Evolutionary conservation across 768 basidiomycete species (phyloP).

Genomic region (Paxillus involutus): DNA sequence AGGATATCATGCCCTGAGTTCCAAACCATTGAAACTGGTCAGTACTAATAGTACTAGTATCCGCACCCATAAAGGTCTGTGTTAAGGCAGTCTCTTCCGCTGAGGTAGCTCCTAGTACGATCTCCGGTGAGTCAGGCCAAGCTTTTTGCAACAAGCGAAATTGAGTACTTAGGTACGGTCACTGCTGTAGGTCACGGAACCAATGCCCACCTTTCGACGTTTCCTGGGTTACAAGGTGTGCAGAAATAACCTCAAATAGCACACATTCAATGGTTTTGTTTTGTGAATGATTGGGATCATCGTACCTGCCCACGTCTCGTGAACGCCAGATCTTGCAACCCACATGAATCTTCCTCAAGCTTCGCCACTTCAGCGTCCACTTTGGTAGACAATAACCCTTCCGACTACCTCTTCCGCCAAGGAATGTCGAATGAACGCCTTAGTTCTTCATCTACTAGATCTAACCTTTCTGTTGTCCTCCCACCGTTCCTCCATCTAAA

Average conservation of each 20-base stretch:
- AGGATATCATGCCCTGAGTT: too few relatives aligned
- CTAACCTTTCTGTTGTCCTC: slow-evolving; percentile 8
- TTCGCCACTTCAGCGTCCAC: not conserved
- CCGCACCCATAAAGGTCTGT: too few relatives aligned
- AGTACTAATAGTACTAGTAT: too few relatives aligned
- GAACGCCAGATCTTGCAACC: not conserved
- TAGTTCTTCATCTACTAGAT: slow-evolving; percentile 7
- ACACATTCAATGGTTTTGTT: not conserved
- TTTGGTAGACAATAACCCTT: not conserved
- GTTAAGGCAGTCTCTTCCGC: too few relatives aligned
- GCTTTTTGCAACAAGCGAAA: too few relatives aligned
- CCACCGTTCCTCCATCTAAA: slow-evolving; percentile 16
- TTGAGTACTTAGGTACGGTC: too few relatives aligned
- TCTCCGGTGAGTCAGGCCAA: too few relatives aligned
- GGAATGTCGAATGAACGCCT: slow-evolving; percentile 9
- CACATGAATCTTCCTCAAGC: not conserved
- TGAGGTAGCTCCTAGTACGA: too few relatives aligned
- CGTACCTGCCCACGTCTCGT: not conserved
- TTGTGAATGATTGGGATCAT: not conserved
- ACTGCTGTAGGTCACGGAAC: too few relatives aligned
- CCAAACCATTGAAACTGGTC: too few relatives aligned
- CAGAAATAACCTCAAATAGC: not conserved
- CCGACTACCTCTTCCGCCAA: not conserved
- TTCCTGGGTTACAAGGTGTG: slow-evolving; percentile 10
- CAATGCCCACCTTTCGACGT: not conserved